Conservation (phyloP, 345 rosid genomes). For the Nasturtium officinale region DNA sequence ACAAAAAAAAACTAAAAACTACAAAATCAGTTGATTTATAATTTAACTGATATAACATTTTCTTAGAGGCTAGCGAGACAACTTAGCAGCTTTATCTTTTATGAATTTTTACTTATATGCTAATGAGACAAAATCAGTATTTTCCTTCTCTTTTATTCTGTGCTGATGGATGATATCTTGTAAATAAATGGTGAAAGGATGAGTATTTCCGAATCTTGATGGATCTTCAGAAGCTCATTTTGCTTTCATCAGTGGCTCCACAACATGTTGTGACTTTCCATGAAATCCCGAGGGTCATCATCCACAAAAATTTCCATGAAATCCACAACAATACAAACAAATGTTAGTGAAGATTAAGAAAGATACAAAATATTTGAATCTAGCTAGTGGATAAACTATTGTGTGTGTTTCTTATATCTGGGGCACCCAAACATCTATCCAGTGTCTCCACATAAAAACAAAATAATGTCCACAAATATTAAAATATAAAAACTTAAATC, state of each 20-base stretch:
- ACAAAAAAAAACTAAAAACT: neutral
- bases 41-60: conserved; percentile 11
- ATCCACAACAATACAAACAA: too few relatives aligned
- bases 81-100: too few relatives aligned
- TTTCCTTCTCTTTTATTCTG: too few relatives aligned
- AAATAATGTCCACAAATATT: conserved; percentile 24
- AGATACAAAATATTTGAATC: conserved; percentile 19
- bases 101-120: neutral
- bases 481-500: conserved; percentile 6
- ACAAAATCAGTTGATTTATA: conserved; percentile 29
- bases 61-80: neutral
- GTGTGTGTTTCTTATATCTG: conserved; percentile 30
- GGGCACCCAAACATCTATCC: conserved; percentile 19
- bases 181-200: neutral
- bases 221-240: neutral
- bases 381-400: conserved; percentile 20
- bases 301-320: too few relatives aligned
- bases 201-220: neutral
- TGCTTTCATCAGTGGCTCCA: neutral
- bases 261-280: neutral
- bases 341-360: conserved; percentile 2
- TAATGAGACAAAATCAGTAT: too few relatives aligned
- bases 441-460: conserved; percentile 27
- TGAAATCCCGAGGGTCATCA: too few relatives aligned
- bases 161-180: neutral